These are phyloP conservation scores for Epichloe glyceriae DNA, from an alignment of 2,329 filamentous ascomycete genomes.

Conservation along the genomic window DNA sequence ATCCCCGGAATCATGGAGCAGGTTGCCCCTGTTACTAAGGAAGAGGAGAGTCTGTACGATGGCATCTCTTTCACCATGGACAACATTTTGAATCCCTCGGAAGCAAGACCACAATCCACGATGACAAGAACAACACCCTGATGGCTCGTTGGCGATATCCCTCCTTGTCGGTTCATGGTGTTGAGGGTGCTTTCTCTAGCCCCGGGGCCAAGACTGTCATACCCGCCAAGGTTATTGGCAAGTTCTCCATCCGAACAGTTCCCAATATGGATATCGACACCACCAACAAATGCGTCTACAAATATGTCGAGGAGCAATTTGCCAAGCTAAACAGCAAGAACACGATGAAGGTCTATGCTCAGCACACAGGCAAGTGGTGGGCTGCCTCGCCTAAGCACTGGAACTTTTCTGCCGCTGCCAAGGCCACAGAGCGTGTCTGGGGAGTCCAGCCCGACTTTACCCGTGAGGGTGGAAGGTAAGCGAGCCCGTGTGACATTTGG, in stretches of 20 bases:
- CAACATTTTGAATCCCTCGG: slow-evolving; percentile 84
- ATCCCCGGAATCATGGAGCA: slow-evolving; percentile 92
- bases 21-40: slow-evolving; percentile 74
- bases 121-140: slow-evolving; percentile 80
- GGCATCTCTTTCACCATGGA: slow-evolving; percentile 93
- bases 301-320: slow-evolving; percentile 73
- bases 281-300: slow-evolving; percentile 75
- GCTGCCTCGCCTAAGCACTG: slow-evolving; percentile 94
- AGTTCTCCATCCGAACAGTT: slow-evolving; percentile 96
- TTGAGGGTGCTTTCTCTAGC: slow-evolving; percentile 89
- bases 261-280: slow-evolving; percentile 91
- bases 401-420: slow-evolving; percentile 91
- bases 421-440: slow-evolving; percentile 94
- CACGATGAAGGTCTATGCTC: slow-evolving; percentile 63
- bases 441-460: slow-evolving; percentile 90
- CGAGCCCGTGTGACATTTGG: slow-evolving; percentile 5
- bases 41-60: slow-evolving; percentile 80
- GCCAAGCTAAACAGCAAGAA: slow-evolving; percentile 88
- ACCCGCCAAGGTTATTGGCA: slow-evolving; percentile 92
- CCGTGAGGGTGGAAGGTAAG: slow-evolving; percentile 78
- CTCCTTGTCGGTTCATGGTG: slow-evolving; percentile 82
- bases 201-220: slow-evolving; percentile 97
- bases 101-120: slow-evolving; percentile 73
- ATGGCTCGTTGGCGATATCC: slow-evolving; percentile 96
- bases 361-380: slow-evolving; percentile 98